These are phyloP conservation scores for Bryum argenteum DNA, from an alignment of 225 moss, liverwort and hornwort genomes.

Conservation along the genomic window DNA sequence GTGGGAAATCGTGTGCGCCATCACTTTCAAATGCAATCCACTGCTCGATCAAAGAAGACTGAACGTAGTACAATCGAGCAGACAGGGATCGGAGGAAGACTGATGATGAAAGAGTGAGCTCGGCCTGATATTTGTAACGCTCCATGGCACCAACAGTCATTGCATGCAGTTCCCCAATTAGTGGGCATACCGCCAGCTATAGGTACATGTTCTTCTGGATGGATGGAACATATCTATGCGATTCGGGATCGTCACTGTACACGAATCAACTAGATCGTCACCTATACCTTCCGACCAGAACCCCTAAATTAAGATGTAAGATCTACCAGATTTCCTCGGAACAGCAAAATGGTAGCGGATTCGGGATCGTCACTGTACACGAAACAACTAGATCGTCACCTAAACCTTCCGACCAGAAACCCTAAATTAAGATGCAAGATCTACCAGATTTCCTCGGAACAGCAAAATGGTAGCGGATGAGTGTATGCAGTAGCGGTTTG, in stretches of 20 bases:
- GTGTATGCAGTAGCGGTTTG: no score
- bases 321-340: not conserved
- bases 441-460: no score
- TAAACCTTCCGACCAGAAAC: no score
- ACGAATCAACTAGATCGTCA: no score
- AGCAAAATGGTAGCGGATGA: not conserved
- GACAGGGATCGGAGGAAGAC: slow-evolving; percentile 14
- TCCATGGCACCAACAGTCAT: slow-evolving; percentile 12
- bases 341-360: no score
- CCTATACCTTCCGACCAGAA: slow-evolving; percentile 5
- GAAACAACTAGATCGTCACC: no score
- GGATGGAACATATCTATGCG: not conserved
- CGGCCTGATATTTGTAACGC: slow-evolving; percentile 26
- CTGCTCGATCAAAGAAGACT: slow-evolving; percentile 4
- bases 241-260: not conserved
- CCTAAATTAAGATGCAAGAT: no score
- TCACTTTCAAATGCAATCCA: slow-evolving; percentile 21
- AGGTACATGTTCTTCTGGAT: slow-evolving; percentile 4
- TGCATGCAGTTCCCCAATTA: not conserved
- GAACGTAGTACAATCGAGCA: no score
- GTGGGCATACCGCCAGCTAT: slow-evolving; percentile 16
- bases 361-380: no score
- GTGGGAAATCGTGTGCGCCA: slow-evolving; percentile 23
- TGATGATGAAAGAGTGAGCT: slow-evolving; percentile 22
- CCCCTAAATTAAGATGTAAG: not conserved